Percentiles rank a stretch among this genome's conserved stretches.
Conservation (phyloP, 164 flowering plant genomes). For the Vitis rupestris region DNA sequence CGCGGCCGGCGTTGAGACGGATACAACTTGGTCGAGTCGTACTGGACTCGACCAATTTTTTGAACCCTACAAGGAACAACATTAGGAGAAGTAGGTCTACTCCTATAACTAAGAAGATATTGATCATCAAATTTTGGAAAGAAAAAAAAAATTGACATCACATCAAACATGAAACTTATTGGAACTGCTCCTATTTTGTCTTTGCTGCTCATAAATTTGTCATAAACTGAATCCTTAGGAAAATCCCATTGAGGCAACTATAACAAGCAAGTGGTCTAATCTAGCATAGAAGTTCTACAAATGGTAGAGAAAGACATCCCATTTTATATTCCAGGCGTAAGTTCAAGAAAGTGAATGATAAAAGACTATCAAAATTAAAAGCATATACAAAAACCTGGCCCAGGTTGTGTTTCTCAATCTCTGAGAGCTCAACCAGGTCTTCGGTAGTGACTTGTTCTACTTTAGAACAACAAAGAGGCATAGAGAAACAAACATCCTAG, state of each 20-base stretch:
- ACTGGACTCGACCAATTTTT: too few species aligned
- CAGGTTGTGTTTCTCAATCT: constrained; percentile 77
- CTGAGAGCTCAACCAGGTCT: constrained; percentile 89
- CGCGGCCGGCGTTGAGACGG: too few species aligned
- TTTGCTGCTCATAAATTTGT: too few species aligned
- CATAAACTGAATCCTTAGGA: too few species aligned
- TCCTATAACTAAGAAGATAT: too few species aligned
- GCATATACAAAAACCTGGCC: constrained; percentile 63
- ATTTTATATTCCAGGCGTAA: background rate
- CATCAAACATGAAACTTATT: too few species aligned
- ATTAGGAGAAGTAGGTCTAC: background rate
- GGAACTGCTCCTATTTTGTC: too few species aligned
- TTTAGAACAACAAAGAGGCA: constrained; percentile 83
- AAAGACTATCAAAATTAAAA: background rate
- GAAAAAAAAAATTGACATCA: too few species aligned
- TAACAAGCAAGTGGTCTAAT: too few species aligned
- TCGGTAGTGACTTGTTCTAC: constrained; percentile 73
- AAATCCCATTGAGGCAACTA: too few species aligned
- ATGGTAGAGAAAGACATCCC: background rate
- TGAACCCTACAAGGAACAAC: background rate
- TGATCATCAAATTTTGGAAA: too few species aligned
- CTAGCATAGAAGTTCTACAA: background rate
- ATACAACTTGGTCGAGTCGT: too few species aligned
- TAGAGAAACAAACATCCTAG: constrained; percentile 77
- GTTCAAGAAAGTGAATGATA: background rate